A percentile compares a stretch with the other conserved stretches of the same genome.
phyloP scores from a whole-genome alignment of 2,329 filamentous ascomycete species.

The Westerdykella ornata region DNA sequence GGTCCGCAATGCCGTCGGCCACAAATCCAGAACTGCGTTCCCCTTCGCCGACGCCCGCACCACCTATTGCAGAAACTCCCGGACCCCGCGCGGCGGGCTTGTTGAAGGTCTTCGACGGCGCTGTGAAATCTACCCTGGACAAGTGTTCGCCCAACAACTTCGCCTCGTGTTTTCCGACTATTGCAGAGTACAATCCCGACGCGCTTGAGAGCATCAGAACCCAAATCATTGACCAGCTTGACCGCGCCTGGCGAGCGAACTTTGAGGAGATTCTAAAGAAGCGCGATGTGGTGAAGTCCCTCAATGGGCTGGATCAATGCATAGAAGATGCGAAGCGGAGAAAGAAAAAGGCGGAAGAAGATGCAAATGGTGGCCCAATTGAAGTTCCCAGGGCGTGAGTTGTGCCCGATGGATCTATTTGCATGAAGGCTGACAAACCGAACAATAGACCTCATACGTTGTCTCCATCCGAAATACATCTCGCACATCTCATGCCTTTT shows the following conservation, averaged over 20 bases:
- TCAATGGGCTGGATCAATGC: constrained; percentile 56
- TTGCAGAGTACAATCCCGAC: constrained; percentile 51
- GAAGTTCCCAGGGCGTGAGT: constrained; percentile 44
- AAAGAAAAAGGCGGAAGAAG: constrained; percentile 40
- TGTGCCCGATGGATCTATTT: not conserved
- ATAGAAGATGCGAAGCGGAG: constrained; percentile 53
- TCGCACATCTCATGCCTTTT: constrained; percentile 54
- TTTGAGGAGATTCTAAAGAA: constrained; percentile 56
- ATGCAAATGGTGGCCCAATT: constrained; percentile 32
- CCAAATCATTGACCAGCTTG: constrained; percentile 53
- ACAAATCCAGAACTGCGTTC: constrained; percentile 31
- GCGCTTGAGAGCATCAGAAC: constrained; percentile 52
- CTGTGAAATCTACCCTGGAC: constrained; percentile 53
- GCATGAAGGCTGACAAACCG: not conserved
- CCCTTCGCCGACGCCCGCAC: constrained; percentile 48
- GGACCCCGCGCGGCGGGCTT: constrained; percentile 56
- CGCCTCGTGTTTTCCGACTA: constrained; percentile 57
- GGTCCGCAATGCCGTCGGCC: constrained; percentile 24
- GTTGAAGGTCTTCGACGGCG: constrained; percentile 54
- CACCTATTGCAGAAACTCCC: constrained; percentile 49
- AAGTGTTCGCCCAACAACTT: constrained; percentile 58
- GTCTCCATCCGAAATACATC: constrained; percentile 50
- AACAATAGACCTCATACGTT: constrained; percentile 51
- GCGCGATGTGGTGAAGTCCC: constrained; percentile 49
- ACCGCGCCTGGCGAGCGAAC: constrained; percentile 51